Evolutionary conservation across 148 eudicot species (phyloP).

Genomic region (Rhododendron molle): DNA sequence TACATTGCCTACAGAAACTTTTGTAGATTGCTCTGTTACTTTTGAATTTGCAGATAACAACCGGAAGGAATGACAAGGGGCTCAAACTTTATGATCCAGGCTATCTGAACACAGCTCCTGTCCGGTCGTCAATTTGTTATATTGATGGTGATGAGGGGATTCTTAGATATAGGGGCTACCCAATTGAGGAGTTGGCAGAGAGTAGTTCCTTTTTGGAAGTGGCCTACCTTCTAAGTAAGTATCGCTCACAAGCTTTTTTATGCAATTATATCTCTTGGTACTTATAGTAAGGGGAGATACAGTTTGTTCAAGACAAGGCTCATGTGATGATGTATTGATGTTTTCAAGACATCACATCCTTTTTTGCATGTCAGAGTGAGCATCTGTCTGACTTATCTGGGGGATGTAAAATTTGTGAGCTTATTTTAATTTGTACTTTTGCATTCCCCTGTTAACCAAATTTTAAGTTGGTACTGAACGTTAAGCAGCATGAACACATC

Average conservation of each 20-base stretch:
- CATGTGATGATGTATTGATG: background rate
- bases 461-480: background rate
- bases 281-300: background rate
- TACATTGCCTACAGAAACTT: background rate
- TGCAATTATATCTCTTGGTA: background rate
- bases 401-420: background rate
- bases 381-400: background rate
- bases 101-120: conserved; percentile 97
- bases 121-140: conserved; percentile 87
- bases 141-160: conserved; percentile 99
- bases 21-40: background rate
- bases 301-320: background rate
- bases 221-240: conserved; percentile 88
- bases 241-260: background rate
- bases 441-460: background rate
- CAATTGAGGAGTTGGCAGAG: conserved; percentile 95
- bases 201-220: conserved; percentile 91
- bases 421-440: background rate
- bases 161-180: conserved; percentile 92
- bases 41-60: conserved; percentile 56
- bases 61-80: conserved; percentile 91
- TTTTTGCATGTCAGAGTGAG: background rate
- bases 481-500: background rate
- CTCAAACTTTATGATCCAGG: conserved; percentile 95
- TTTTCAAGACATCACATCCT: background rate